Conservation (phyloP, 2,329 filamentous ascomycete species). For the Paraconiothyrium sp. region DNA sequence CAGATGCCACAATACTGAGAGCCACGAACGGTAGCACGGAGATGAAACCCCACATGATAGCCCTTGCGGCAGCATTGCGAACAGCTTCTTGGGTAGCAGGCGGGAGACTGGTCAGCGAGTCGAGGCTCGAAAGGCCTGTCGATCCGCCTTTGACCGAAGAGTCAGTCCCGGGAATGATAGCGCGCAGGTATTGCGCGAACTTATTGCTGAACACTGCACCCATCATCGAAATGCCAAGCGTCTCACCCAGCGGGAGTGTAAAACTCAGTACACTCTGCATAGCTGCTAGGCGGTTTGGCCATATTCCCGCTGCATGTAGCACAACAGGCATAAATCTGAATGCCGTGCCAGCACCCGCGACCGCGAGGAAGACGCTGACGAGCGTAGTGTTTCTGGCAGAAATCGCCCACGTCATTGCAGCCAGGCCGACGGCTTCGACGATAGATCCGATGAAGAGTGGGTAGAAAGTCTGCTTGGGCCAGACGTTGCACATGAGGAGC, state of each 20-base stretch:
- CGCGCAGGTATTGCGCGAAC: conserved; percentile 36
- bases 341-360: conserved; percentile 70
- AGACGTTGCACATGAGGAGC: conserved; percentile 68
- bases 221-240: conserved; percentile 73
- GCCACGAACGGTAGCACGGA: conserved; percentile 69
- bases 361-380: conserved; percentile 73
- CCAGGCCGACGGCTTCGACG: conserved; percentile 67
- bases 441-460: conserved; percentile 60
- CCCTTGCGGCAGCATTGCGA: conserved; percentile 59
- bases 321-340: conserved; percentile 71
- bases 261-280: conserved; percentile 70
- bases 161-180: conserved; percentile 36
- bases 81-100: conserved; percentile 49
- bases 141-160: conserved; percentile 30
- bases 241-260: conserved; percentile 70
- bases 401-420: conserved; percentile 67
- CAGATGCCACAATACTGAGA: conserved; percentile 56
- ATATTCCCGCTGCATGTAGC: conserved; percentile 71
- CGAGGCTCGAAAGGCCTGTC: conserved; percentile 35
- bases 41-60: conserved; percentile 73
- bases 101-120: conserved; percentile 51
- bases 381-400: conserved; percentile 58
- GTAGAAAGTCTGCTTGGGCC: conserved; percentile 69
- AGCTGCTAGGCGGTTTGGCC: conserved; percentile 65
- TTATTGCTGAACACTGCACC: conserved; percentile 74